Conservation (phyloP, 2,329 filamentous ascomycete species). For the Dothideomycetes sp. region DNA sequence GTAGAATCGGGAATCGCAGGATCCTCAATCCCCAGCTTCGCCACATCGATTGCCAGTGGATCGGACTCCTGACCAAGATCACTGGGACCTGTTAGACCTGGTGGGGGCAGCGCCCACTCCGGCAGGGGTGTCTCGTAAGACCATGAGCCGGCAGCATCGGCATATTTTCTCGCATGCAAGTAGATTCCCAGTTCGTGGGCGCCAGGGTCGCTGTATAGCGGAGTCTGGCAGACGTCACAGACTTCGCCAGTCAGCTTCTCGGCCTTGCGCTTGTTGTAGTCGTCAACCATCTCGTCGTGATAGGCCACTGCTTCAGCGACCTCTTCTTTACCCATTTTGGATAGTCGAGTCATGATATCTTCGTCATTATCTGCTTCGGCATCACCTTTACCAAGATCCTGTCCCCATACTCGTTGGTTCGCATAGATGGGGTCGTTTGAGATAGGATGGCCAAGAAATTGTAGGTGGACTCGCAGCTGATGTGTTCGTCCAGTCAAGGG, state of each 20-base stretch:
- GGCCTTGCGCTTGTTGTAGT: conserved; percentile 80
- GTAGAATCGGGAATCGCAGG: no score
- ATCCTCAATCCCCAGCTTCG: conserved; percentile 23
- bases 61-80: conserved; percentile 45
- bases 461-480: conserved; percentile 87
- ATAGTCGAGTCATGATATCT: conserved; percentile 76
- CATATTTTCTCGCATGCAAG: conserved; percentile 84
- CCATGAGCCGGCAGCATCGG: conserved; percentile 74
- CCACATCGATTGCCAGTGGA: conserved; percentile 32
- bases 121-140: conserved; percentile 78
- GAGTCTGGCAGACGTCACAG: conserved; percentile 74
- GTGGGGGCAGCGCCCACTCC: conserved; percentile 74
- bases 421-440: conserved; percentile 97
- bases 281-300: conserved; percentile 84
- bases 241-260: conserved; percentile 84
- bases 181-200: conserved; percentile 84
- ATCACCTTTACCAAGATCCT: conserved; percentile 60
- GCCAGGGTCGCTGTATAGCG: conserved; percentile 86
- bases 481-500: conserved; percentile 91
- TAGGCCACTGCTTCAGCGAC: conserved; percentile 84
- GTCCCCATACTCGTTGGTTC: conserved; percentile 84
- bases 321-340: conserved; percentile 88
- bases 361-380: conserved; percentile 66
- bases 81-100: conserved; percentile 59
- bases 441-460: conserved; percentile 89